These are phyloP conservation scores for Erodium trifolium DNA, from an alignment of 441 rosid genomes.

Conservation along the genomic window DNA sequence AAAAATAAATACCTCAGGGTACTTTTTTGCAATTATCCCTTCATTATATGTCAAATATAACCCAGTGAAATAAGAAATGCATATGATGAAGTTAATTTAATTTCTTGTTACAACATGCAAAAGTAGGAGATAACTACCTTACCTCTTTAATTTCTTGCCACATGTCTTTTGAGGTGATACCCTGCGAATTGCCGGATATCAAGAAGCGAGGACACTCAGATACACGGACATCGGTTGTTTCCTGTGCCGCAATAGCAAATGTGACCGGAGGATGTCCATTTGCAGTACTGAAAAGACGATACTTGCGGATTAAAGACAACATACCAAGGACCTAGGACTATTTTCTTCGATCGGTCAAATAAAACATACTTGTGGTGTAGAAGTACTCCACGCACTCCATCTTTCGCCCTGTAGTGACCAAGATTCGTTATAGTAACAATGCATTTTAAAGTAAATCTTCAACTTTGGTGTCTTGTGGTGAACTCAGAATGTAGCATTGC, in stretches of 20 bases:
- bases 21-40: too few species aligned
- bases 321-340: constrained; percentile 10
- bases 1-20: too few species aligned
- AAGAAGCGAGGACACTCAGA: constrained; percentile 3
- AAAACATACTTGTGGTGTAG: neutral
- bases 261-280: neutral
- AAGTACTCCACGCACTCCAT: constrained; percentile 5
- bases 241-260: neutral
- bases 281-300: constrained; percentile 16
- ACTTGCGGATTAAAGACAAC: constrained; percentile 14
- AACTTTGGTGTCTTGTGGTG: neutral
- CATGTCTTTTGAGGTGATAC: neutral
- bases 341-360: constrained; percentile 1
- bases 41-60: too few species aligned
- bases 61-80: too few species aligned
- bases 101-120: neutral
- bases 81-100: too few species aligned
- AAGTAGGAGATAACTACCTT: neutral
- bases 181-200: neutral
- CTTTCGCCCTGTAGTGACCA: neutral
- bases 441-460: neutral
- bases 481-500: neutral
- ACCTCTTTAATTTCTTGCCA: constrained; percentile 6
- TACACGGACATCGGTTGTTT: neutral
- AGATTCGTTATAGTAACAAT: constrained; percentile 2